Conservation (phyloP, 164 flowering plant genomes). For the Nymphaea colorata region DNA sequence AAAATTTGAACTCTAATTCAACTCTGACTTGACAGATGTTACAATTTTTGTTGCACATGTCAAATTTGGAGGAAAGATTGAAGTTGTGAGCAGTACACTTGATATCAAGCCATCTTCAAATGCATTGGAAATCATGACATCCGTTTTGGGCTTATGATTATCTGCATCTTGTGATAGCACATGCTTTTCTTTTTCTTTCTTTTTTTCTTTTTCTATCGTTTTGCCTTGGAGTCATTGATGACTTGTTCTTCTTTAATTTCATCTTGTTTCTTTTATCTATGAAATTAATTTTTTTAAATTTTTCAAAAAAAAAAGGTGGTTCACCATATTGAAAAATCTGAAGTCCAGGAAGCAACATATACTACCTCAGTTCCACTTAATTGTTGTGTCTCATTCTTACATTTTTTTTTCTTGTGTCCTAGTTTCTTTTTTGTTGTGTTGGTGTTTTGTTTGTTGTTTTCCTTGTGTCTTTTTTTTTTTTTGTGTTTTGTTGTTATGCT, state of each 20-base stretch:
- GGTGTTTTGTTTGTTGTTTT: too few relatives aligned
- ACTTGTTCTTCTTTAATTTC: neutral
- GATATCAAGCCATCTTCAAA: conserved; percentile 37
- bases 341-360: conserved; percentile 2
- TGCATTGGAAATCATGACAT: conserved; percentile 32
- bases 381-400: conserved; percentile 9
- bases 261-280: neutral
- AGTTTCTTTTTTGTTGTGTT: too few relatives aligned
- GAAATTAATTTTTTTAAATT: neutral
- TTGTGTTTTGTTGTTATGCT: too few relatives aligned
- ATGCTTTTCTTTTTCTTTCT: conserved; percentile 8
- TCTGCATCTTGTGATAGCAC: conserved; percentile 18
- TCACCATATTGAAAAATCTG: neutral
- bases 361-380: conserved; percentile 12
- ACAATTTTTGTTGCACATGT: too few relatives aligned
- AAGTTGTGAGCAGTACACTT: conserved; percentile 21
- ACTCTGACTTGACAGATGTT: too few relatives aligned
- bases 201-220: too few relatives aligned
- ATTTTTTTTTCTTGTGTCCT: too few relatives aligned
- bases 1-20: too few relatives aligned
- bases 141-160: conserved; percentile 16
- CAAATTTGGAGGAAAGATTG: too few relatives aligned
- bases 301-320: neutral
- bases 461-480: too few relatives aligned
- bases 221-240: neutral